phyloP scores from a whole-genome alignment of 73 alveolate species.

The Stentor roeselii region DNA sequence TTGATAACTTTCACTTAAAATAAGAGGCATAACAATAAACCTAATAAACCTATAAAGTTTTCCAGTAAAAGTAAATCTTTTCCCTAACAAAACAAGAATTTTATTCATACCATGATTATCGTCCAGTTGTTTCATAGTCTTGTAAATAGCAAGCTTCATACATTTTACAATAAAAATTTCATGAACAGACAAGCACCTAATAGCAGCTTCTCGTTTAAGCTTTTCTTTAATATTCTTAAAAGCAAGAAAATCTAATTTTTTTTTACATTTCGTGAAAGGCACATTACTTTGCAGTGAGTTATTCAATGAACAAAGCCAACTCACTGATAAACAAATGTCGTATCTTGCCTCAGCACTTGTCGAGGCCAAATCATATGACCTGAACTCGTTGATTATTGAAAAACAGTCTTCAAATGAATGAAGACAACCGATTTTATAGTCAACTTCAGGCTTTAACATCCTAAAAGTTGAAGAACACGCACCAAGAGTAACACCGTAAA shows the following conservation, averaged over 20 bases:
- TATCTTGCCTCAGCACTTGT: neutral
- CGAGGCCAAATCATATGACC: neutral
- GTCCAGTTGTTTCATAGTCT: neutral
- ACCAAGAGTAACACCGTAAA: neutral
- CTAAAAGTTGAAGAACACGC: neutral
- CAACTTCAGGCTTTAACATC: neutral
- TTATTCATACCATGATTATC: too few relatives aligned
- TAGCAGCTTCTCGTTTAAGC: neutral
- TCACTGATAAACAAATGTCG: neutral
- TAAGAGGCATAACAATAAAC: too few relatives aligned
- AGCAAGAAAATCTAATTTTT: neutral
- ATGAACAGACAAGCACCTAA: neutral
- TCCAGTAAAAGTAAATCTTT: too few relatives aligned
- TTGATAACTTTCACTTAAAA: too few relatives aligned
- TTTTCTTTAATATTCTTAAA: neutral
- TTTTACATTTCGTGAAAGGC: neutral
- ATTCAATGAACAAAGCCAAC: neutral
- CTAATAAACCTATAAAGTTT: too few relatives aligned
- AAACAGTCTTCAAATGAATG: neutral
- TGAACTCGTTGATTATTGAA: neutral
- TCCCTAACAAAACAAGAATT: too few relatives aligned
- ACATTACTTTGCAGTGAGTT: neutral
- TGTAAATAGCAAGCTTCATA: neutral
- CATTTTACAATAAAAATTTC: slow-evolving; percentile 5
- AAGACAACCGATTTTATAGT: neutral